A percentile compares a stretch with the other conserved stretches of the same genome.
phyloP scores from a whole-genome alignment of 768 basidiomycete species.

The Tricholoma terreum region DNA sequence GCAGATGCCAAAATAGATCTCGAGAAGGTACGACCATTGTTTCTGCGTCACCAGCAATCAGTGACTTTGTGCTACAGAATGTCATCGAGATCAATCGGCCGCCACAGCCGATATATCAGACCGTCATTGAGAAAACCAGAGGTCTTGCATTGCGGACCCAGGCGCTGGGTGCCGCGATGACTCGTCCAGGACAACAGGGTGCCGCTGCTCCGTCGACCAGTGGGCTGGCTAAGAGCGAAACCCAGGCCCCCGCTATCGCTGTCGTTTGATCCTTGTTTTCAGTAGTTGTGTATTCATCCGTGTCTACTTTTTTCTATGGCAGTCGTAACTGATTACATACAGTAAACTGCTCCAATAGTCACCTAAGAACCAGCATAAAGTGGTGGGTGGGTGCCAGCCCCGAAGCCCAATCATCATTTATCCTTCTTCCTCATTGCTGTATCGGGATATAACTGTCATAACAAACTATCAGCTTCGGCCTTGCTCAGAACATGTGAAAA shows the following conservation, averaged over 20 bases:
- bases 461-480: neutral
- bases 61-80: conserved; percentile 50
- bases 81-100: conserved; percentile 94
- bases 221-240: conserved; percentile 14
- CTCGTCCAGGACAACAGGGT: conserved; percentile 30
- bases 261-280: conserved; percentile 17
- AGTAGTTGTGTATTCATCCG: neutral
- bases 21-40: conserved; percentile 63
- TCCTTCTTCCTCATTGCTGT: neutral
- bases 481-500: neutral
- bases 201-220: neutral
- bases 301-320: neutral
- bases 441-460: conserved; percentile 18
- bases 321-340: neutral
- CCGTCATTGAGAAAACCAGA: conserved; percentile 93
- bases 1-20: conserved; percentile 97
- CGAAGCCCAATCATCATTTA: neutral
- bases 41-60: neutral
- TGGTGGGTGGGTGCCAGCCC: neutral
- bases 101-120: conserved; percentile 86
- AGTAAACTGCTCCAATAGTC: neutral
- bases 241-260: conserved; percentile 19
- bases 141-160: conserved; percentile 90
- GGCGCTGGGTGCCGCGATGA: conserved; percentile 74
- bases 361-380: neutral